phyloP scores from a whole-genome alignment of 2,329 filamentous ascomycete genomes.

The Stemphylium lycopersici region DNA sequence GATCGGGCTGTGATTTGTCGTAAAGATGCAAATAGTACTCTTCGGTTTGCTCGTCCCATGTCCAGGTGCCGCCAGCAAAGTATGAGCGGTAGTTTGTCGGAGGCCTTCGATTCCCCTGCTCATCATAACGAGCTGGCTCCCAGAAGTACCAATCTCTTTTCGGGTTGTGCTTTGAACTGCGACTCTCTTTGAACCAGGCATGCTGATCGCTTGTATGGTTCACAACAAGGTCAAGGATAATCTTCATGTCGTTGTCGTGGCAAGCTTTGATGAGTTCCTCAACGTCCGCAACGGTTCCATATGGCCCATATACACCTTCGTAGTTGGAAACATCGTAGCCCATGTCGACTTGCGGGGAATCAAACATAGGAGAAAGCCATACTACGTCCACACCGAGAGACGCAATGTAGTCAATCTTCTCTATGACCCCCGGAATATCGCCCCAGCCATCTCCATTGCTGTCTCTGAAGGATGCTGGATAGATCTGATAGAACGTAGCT shows the following conservation, averaged over 20 bases:
- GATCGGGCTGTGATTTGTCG: slow-evolving; percentile 55
- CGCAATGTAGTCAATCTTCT: slow-evolving; percentile 60
- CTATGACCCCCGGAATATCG: slow-evolving; percentile 52
- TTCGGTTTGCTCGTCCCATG: slow-evolving; percentile 54
- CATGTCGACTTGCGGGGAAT: slow-evolving; percentile 71
- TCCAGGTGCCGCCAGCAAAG: slow-evolving; percentile 50
- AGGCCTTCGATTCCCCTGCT: slow-evolving; percentile 60
- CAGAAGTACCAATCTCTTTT: slow-evolving; percentile 77
- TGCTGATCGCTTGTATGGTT: slow-evolving; percentile 79
- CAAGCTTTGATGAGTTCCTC: slow-evolving; percentile 66
- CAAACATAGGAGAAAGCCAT: slow-evolving; percentile 72
- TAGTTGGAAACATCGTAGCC: slow-evolving; percentile 75
- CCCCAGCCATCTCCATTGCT: slow-evolving; percentile 64
- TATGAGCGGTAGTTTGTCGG: slow-evolving; percentile 62
- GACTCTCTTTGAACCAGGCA: slow-evolving; percentile 72
- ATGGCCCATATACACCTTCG: slow-evolving; percentile 67
- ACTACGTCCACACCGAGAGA: slow-evolving; percentile 67
- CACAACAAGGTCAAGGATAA: slow-evolving; percentile 77
- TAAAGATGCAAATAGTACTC: slow-evolving; percentile 58
- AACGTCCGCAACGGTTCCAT: slow-evolving; percentile 71
- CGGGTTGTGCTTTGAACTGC: slow-evolving; percentile 64
- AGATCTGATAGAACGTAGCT: slow-evolving; percentile 40
- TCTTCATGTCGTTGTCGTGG: slow-evolving; percentile 68
- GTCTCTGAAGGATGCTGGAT: slow-evolving; percentile 50
- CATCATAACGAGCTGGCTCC: slow-evolving; percentile 62